phyloP scores from a whole-genome alignment of 768 basidiomycete genomes.

The Leucocoprinus leucothites region DNA sequence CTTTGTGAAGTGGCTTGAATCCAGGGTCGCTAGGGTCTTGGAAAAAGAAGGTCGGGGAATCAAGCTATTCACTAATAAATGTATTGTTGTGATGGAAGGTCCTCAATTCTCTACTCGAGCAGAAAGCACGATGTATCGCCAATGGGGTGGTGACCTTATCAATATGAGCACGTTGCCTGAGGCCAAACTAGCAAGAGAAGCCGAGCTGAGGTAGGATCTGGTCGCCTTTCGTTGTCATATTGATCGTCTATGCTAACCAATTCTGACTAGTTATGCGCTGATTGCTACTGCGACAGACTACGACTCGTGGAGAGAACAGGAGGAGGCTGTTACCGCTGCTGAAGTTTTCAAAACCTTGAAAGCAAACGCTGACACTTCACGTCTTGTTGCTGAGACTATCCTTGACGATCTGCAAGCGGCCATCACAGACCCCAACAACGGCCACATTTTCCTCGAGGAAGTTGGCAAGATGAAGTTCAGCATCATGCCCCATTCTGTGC shows the following conservation, averaged over 20 bases:
- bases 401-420: slow-evolving; percentile 65
- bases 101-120: slow-evolving; percentile 98
- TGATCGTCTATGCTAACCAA: background rate
- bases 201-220: slow-evolving; percentile 77
- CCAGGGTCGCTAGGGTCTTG: slow-evolving; percentile 60
- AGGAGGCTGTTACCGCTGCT: slow-evolving; percentile 81
- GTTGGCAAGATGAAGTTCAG: slow-evolving; percentile 81
- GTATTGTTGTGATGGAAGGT: slow-evolving; percentile 95
- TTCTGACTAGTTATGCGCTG: slow-evolving; percentile 71
- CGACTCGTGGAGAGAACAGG: slow-evolving; percentile 87
- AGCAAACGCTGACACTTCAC: slow-evolving; percentile 83
- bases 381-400: slow-evolving; percentile 67
- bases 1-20: slow-evolving; percentile 64
- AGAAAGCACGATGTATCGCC: slow-evolving; percentile 91
- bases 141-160: slow-evolving; percentile 91
- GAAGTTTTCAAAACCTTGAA: slow-evolving; percentile 89
- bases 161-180: slow-evolving; percentile 98
- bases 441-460: slow-evolving; percentile 57
- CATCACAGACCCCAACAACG: slow-evolving; percentile 24
- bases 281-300: slow-evolving; percentile 93
- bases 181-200: slow-evolving; percentile 95
- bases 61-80: slow-evolving; percentile 76
- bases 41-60: slow-evolving; percentile 55
- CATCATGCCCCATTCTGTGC: slow-evolving; percentile 69
- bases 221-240: background rate